These are phyloP conservation scores for Malbranchea zuffiana DNA, from an alignment of 2,329 filamentous ascomycete species.

Conservation along the genomic window DNA sequence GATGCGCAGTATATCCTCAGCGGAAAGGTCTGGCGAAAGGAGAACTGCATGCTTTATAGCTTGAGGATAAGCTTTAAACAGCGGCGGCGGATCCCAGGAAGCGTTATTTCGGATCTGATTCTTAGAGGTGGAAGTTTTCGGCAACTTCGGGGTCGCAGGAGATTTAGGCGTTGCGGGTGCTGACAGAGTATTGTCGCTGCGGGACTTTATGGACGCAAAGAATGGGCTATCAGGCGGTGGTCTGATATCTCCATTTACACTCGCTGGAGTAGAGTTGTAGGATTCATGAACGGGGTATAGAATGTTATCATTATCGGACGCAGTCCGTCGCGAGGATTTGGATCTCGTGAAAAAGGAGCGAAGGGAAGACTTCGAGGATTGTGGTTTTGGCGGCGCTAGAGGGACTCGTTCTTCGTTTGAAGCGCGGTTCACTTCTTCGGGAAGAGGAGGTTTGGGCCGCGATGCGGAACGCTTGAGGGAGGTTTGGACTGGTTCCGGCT, in stretches of 20 bases:
- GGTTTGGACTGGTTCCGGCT: slow-evolving; percentile 28
- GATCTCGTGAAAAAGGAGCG: slow-evolving; percentile 29
- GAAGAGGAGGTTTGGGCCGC: slow-evolving; percentile 14
- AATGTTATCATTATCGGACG: slow-evolving; percentile 20
- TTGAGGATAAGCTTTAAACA: slow-evolving; percentile 82
- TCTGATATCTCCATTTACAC: no score
- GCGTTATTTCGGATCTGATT: slow-evolving; percentile 21
- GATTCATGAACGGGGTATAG: slow-evolving; percentile 27
- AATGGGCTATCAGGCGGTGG: no score
- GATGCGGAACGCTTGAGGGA: slow-evolving; percentile 16
- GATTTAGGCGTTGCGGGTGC: no score
- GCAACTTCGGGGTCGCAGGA: slow-evolving; percentile 23
- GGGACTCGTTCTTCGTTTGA: slow-evolving; percentile 23
- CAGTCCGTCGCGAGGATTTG: slow-evolving; percentile 21
- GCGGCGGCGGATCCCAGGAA: slow-evolving; percentile 57
- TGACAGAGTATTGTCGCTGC: no score
- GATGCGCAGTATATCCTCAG: slow-evolving; percentile 57
- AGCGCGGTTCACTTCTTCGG: slow-evolving; percentile 23
- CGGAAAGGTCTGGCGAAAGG: slow-evolving; percentile 54
- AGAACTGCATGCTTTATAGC: slow-evolving; percentile 64
- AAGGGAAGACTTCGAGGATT: slow-evolving; percentile 29
- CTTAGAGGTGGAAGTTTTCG: slow-evolving; percentile 18
- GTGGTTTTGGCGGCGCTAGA: slow-evolving; percentile 25
- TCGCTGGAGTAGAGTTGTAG: no score
- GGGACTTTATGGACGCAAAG: no score